Conservation (phyloP, 1,284 basidiomycete genomes). For the Wolfiporia cocos region DNA sequence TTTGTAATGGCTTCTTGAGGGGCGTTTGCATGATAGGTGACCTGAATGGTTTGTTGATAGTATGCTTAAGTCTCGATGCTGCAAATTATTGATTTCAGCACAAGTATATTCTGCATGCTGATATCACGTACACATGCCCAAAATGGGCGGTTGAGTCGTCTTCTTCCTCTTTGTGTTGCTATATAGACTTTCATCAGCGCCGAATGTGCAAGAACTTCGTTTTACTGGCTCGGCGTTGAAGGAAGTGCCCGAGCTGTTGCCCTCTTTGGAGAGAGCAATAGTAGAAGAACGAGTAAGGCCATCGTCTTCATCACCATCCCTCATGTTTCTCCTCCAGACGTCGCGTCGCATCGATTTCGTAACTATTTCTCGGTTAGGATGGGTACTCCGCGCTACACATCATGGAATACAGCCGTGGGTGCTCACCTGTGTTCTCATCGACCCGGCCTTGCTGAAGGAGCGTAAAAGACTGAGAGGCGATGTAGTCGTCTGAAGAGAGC, state of each 20-base stretch:
- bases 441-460: conserved; percentile 17
- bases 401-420: neutral
- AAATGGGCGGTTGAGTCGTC: neutral
- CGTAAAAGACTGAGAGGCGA: conserved; percentile 25
- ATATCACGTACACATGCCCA: conserved; percentile 32
- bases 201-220: neutral
- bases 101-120: conserved; percentile 10
- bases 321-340: conserved; percentile 4
- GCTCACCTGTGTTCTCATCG: conserved; percentile 24
- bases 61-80: conserved; percentile 36
- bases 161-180: conserved; percentile 5
- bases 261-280: neutral
- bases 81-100: conserved; percentile 15
- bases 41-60: conserved; percentile 51
- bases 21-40: conserved; percentile 26
- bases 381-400: neutral
- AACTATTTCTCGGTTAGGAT: neutral
- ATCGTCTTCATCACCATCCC: conserved; percentile 5
- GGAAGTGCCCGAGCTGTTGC: neutral
- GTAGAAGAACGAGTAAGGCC: neutral
- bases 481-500: conserved; percentile 43
- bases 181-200: neutral
- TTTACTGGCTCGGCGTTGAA: neutral
- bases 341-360: neutral
- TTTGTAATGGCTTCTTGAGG: too few relatives aligned